Conservation (phyloP, 2,329 filamentous ascomycete genomes). For the Celoporthe dispersa region DNA sequence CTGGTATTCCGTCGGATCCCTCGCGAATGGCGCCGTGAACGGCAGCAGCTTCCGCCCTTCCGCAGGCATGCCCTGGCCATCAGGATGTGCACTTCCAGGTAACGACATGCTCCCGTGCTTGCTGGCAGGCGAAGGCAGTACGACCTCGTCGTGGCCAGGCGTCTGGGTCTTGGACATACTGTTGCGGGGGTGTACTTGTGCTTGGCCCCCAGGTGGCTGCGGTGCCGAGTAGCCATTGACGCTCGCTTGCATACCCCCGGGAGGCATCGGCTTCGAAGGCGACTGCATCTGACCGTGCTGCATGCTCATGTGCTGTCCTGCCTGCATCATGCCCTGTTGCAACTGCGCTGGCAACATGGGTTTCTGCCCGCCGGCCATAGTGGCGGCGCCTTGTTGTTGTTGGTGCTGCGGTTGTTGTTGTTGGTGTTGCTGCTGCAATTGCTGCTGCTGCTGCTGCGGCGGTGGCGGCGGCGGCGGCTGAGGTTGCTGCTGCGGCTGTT, state of each 20-base stretch:
- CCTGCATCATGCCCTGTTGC: slow-evolving; percentile 45
- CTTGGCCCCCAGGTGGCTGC: slow-evolving; percentile 47
- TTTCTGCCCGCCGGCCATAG: slow-evolving; percentile 47
- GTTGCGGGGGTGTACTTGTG: slow-evolving; percentile 49
- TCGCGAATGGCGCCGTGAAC: slow-evolving; percentile 43
- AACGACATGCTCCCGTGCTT: slow-evolving; percentile 48
- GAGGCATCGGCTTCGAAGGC: slow-evolving; percentile 50
- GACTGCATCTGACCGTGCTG: slow-evolving; percentile 47
- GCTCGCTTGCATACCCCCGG: slow-evolving; percentile 51
- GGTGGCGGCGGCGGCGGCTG: slow-evolving; percentile 46
- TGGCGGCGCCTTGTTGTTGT: slow-evolving; percentile 39
- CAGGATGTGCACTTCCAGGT: slow-evolving; percentile 42
- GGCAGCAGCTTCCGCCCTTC: slow-evolving; percentile 35
- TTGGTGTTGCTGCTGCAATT: slow-evolving; percentile 41
- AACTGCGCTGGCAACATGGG: slow-evolving; percentile 46
- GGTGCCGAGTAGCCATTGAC: slow-evolving; percentile 56
- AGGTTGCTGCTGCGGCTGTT: slow-evolving; percentile 47
- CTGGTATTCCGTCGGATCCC: slow-evolving; percentile 57
- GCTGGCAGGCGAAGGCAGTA: slow-evolving; percentile 51
- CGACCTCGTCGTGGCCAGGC: slow-evolving; percentile 45
- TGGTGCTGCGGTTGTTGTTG: slow-evolving; percentile 41
- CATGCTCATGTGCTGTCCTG: slow-evolving; percentile 44
- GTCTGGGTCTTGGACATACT: slow-evolving; percentile 56
- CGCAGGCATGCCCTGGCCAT: slow-evolving; percentile 35
- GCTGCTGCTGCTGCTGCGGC: slow-evolving; percentile 40